phyloP scores from a whole-genome alignment of 164 flowering plant species.

The Aristolochia fimbriata region DNA sequence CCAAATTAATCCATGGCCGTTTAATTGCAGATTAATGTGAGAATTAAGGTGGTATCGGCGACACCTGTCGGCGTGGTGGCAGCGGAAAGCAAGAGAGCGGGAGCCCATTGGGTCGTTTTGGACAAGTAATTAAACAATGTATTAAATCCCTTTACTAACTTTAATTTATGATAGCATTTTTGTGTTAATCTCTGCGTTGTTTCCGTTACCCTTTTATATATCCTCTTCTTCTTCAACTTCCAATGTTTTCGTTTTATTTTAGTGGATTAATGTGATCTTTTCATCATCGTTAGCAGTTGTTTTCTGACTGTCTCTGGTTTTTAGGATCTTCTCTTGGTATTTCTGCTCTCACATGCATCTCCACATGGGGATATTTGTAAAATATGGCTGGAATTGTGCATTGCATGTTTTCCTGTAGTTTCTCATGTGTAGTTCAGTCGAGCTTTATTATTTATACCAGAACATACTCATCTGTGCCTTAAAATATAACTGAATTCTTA shows the following conservation, averaged over 20 bases:
- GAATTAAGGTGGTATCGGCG: slow-evolving; percentile 66
- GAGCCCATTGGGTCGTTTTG: slow-evolving; percentile 87
- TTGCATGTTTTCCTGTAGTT: no score
- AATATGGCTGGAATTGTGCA: no score
- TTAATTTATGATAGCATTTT: no score
- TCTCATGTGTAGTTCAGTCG: no score
- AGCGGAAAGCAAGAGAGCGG: slow-evolving; percentile 56
- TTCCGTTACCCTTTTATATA: not conserved
- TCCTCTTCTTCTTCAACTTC: not conserved
- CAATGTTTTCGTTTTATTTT: not conserved
- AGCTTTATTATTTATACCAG: no score
- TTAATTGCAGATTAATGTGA: slow-evolving; percentile 56
- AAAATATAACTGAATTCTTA: no score
- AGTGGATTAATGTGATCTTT: not conserved
- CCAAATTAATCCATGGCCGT: not conserved
- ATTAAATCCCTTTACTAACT: slow-evolving; percentile 22
- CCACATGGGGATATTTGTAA: no score
- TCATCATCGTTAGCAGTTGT: not conserved
- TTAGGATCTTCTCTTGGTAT: not conserved
- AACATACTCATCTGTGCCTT: no score
- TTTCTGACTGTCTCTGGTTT: not conserved
- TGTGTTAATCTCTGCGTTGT: not conserved
- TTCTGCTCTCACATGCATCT: not conserved
- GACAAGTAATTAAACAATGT: slow-evolving; percentile 75
- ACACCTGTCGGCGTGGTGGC: slow-evolving; percentile 53